Base-by-base conservation (phyloP, 208 protist genomes). In the Perkinsela sp. region DNA sequence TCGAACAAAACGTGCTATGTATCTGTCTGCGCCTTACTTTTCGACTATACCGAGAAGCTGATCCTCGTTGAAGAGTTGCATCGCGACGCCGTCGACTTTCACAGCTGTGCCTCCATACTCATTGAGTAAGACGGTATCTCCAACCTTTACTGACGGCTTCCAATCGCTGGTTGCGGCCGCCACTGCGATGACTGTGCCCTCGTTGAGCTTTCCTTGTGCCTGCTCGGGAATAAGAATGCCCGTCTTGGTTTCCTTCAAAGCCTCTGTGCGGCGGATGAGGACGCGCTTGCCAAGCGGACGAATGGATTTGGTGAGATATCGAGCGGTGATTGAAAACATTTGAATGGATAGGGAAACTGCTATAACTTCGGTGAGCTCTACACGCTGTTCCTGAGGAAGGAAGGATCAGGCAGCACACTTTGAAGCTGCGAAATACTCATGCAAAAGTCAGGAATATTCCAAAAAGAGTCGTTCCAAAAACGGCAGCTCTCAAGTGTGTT, bases 201-300 rank as follows among this genome's bases (percentile, higher is more conserved):
- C 87, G 80, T 92, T 92, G 74, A 90, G 78, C 80, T 92, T 92
- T 65, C 81, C 80, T 22, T 84, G 83, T n/a, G 88, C 81, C 78
- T 90, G 83, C 80, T 90, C 83, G 28, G 87, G 87, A 73, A 93
- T 93, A 67, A 93, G 83, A 71, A 93, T 80, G 68, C 87, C 87
- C n/a, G 87, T 83, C 83, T 89, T 86, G 66, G 86, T 92, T 78
- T 90, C 81, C 80, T 86, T 89, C 67, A 83, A 83, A n/a, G 86
- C 78, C 77, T 84, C 74, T 30, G 74, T 84, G 76, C 86, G 82
- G 75, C 78, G 82, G 75, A 92, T 80, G 73, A 92, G 78, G 73
- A 92, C 86, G 72, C 84, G 86, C 78, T 86, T 73, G 76, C 84
- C 84, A 65, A 92, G 80, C 67, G 86, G 86, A 78, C 86, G 79